Evolutionary conservation across 208 protist species (phyloP), one percentile per base, ranked within the genome.

Genomic region (Angomonas desouzai): DNA sequence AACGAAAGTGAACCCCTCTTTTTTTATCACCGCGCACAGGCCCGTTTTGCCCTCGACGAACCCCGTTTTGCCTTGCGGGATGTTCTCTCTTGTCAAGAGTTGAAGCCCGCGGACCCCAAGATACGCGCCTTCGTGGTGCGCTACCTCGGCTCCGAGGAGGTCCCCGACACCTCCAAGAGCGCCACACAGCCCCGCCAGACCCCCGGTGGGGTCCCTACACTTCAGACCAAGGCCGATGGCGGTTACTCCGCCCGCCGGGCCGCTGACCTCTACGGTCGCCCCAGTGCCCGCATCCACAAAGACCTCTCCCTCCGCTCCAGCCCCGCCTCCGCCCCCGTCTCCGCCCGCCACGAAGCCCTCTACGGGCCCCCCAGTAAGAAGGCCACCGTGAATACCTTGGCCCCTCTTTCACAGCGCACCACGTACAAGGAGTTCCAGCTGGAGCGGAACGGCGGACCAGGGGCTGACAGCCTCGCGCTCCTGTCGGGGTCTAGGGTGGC

Each of bases 1-100:
- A 81, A 79, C 62, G 63, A 81, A 27, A 64, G 59, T 6, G 82
- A 93, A 64, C 75, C 89, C 6, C 58, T 88, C 36, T 95, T 91
- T 66, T 95, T 81, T 69, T 91, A 91, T 53, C 86, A 95, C 66
- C 81, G 89, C 9, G 86, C 89, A 0, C 55, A 87, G 30, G 91
- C 82, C 59, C 77, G 89, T 10, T 89, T 96, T 68, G 74, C 81
- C 45, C 76, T 95, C n/a, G 58, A 83, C 64, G 79, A 93, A 62
- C 71, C 76, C 18, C 83, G 76, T 25, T 95, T 86, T 62, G 89
- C 78, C 22, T 61, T 95, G 62, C 83, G 89, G 48, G 89, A 95
- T 70, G 86, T 95, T 16, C 70, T 95, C 22, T 93, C 89, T 10
- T 92, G 85, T 62, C 79, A 89, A 57, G 48, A 86, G 59, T 68